phyloP scores from a whole-genome alignment of 495 filamentous ascomycete species.

The Xylaria acuta region DNA sequence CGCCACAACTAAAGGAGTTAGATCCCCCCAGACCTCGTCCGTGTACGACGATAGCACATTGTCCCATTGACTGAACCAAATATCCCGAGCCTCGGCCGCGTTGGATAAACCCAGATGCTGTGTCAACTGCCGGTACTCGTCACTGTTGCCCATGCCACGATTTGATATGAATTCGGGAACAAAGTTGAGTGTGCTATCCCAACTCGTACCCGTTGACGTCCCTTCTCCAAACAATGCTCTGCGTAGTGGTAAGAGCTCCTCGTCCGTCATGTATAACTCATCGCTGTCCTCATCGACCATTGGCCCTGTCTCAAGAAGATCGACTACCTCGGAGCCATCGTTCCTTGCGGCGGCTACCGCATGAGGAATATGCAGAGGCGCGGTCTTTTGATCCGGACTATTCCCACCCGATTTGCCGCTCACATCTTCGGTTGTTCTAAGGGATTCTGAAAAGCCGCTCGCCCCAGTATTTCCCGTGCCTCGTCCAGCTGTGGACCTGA shows the following conservation, averaged over 20 bases:
- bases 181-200: slow-evolving; percentile 52
- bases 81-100: slow-evolving; percentile 48
- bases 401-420: not conserved
- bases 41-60: slow-evolving; percentile 69
- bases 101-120: slow-evolving; percentile 44
- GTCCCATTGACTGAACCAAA: slow-evolving; percentile 64
- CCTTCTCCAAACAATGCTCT: slow-evolving; percentile 43
- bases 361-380: not conserved
- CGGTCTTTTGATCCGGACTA: not conserved
- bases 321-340: slow-evolving; percentile 55
- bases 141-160: slow-evolving; percentile 6
- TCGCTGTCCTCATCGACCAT: slow-evolving; percentile 32
- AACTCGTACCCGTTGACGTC: slow-evolving; percentile 30
- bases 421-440: not conserved
- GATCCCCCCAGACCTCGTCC: slow-evolving; percentile 81
- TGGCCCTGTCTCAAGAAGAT: slow-evolving; percentile 42
- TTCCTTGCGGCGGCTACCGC: slow-evolving; percentile 4
- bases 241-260: slow-evolving; percentile 39
- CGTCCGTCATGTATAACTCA: slow-evolving; percentile 28
- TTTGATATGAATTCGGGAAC: slow-evolving; percentile 43
- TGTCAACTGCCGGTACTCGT: slow-evolving; percentile 27
- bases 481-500: slow-evolving; percentile 26
- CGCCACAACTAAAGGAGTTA: slow-evolving; percentile 65
- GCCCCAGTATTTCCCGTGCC: not conserved
- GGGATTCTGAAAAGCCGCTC: not conserved